Evolutionary conservation across 768 basidiomycete genomes (phyloP), one percentile per base, ranked within the genome.

Genomic region (Hemileccinum rubropunctum): DNA sequence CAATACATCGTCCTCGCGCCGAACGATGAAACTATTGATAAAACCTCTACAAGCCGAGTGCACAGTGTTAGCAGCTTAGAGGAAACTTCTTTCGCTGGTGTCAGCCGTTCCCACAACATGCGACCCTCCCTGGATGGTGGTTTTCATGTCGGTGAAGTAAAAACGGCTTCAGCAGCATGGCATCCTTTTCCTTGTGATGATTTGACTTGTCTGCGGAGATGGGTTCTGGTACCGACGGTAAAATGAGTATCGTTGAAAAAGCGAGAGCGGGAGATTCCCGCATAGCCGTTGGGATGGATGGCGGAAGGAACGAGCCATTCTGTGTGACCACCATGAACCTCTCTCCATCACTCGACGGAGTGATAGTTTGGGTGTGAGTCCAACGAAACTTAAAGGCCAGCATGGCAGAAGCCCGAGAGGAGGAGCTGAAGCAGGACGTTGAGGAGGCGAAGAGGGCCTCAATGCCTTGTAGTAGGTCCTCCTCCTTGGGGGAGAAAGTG

Each of bases 401-500:
- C 26, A 10, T 33, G 54, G 38, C 15, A 14, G 47, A 34, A 14
- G 14, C 18, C 34, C 49, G 45, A 51, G 59, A 11, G 66, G 66
- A 38, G 59, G 61, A 14, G 59, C 68, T 32, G 62, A 63, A 3
- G 58, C 52, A 36, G 64, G 56, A 6, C 53, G 52, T 12, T 50
- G 42, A 3, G 54, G 48, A 20, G 48, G 45, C 8, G 49, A 37
- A 20, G 54, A 45, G 28, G 7, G 28, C 27, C 53, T 57, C 13
- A 52, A 32, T 13, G 63, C 55, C 47, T 14, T 69, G 50, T 56
- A 66, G 3, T n/a, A n/a, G n/a, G n/a, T n/a, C n/a, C 66, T 66
- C 45, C 58, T 65, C 45, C 50, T 51, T 26, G 66, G 66, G 1
- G 66, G 66, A 0, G 62, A 64, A 18, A 67, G 60, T 21, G 66